Evolutionary conservation across 495 filamentous ascomycete species (phyloP), one percentile per base, ranked within the genome.

Genomic region (Penicilliopsis zonata): DNA sequence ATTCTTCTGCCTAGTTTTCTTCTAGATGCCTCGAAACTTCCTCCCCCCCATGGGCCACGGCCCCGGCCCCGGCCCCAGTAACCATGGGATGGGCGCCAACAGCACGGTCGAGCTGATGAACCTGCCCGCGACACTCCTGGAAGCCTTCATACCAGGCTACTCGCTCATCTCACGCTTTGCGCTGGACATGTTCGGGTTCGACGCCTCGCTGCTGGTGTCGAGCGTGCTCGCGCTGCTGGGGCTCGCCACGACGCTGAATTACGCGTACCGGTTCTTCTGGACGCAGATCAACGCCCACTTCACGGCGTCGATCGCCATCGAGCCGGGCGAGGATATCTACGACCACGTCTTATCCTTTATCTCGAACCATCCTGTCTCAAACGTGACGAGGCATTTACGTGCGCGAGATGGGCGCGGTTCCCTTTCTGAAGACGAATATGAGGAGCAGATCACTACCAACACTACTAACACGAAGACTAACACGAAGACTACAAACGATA

Each of bases 91-190:
- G 10, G n/a, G 18, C 17, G 15, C 16, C 13, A 33, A 33, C 17
- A 13, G 18, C 13, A 33, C 31, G 15, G 6, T 33, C 10, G 31
- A 33, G 21, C 14, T 35, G 14, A 28, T 14, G 6, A 22, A 35
- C 18, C 21, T 35, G 13, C 33, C 33, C 3, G 15, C 20, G n/a
- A 35, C 8, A n/a, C 53, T 80, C 7, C 59, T 80, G 13, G 74
- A 80, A 41, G 57, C 68, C 26, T 63, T 80, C 50, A 69, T 80
- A 38, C 76, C 76, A 0, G 76, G 76, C 15, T 79, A 78, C 47
- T 63, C 67, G 3, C 36, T 72, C 38, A 58, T 78, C 28, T 68
- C 72, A 1, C 48, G 59, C n/a, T 63, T 65, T 13, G 33, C 76
- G 10, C 53, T 66, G 5, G 65, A 64, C 33, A 59, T 66, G 26